Percentiles rank a stretch among this genome's conserved stretches.
phyloP scores from a whole-genome alignment of 345 rosid genomes.

The Rubroshorea leprosula region DNA sequence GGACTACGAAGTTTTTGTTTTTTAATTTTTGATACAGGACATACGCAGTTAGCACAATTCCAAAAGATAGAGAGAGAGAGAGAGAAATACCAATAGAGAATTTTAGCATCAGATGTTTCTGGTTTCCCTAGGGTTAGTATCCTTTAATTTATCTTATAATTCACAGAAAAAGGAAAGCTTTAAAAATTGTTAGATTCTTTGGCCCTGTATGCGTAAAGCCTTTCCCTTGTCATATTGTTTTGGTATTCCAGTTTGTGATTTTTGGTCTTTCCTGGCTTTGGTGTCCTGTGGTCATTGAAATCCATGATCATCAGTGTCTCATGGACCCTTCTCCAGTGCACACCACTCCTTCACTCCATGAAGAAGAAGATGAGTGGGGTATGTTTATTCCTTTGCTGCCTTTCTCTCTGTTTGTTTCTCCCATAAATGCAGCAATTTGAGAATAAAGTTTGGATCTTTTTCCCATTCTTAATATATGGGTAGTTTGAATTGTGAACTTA shows the following conservation, averaged over 20 bases:
- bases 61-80: no score
- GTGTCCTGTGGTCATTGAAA: constrained; percentile 48
- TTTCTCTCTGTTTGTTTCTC: constrained; percentile 4
- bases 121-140: constrained; percentile 19
- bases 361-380: constrained; percentile 91
- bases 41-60: no score
- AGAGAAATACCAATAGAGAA: not conserved
- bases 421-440: not conserved
- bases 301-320: constrained; percentile 64
- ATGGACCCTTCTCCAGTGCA: constrained; percentile 64
- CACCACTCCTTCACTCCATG: constrained; percentile 32
- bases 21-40: no score
- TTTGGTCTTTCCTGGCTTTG: constrained; percentile 33
- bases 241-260: constrained; percentile 14
- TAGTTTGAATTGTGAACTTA: not conserved
- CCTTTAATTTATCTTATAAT: not conserved
- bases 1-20: no score
- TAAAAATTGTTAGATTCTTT: not conserved
- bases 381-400: constrained; percentile 9
- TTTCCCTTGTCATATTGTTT: not conserved
- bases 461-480: constrained; percentile 2
- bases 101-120: not conserved
- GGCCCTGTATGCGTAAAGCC: not conserved
- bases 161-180: not conserved
- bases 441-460: not conserved